Evolutionary conservation across 2,329 filamentous ascomycete genomes (phyloP).

Genomic region (Xylaria sp.): DNA sequence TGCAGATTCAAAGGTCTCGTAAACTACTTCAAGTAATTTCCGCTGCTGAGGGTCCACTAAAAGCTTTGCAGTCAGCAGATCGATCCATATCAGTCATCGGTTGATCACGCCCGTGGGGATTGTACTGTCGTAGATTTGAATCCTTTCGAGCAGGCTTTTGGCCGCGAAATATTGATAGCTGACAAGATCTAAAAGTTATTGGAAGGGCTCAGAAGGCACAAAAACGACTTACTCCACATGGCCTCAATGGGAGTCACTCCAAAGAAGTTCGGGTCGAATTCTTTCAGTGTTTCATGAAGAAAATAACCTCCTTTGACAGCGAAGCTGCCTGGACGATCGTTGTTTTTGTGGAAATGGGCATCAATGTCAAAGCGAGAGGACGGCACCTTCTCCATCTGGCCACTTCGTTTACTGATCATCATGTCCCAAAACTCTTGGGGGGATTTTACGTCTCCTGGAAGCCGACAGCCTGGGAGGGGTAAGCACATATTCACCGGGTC

Average conservation of each 20-base stretch:
- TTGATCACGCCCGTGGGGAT: too few relatives aligned
- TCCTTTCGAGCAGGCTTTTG: too few relatives aligned
- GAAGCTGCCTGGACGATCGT: conserved; percentile 33
- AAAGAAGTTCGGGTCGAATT: conserved; percentile 46
- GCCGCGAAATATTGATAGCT: too few relatives aligned
- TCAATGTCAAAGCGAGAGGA: conserved; percentile 36
- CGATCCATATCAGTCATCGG: too few relatives aligned
- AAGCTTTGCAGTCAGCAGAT: too few relatives aligned
- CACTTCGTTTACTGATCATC: conserved; percentile 30
- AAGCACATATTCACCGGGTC: too few relatives aligned
- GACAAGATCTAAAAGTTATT: too few relatives aligned
- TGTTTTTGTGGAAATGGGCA: conserved; percentile 34
- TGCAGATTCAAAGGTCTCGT: conserved; percentile 37
- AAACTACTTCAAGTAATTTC: conserved; percentile 43
- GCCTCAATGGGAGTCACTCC: conserved; percentile 47
- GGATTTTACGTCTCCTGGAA: conserved; percentile 31
- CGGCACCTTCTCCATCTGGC: conserved; percentile 32
- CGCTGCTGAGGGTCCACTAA: conserved; percentile 44
- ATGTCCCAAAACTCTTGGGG: conserved; percentile 32
- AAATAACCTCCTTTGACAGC: conserved; percentile 35
- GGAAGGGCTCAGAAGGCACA: too few relatives aligned
- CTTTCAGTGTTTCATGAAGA: conserved; percentile 29
- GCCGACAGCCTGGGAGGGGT: too few relatives aligned
- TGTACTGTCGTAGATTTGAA: too few relatives aligned
- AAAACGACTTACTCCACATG: too few relatives aligned